Conservation (phyloP, 352 stramenopile genomes). For the Aphanomyces invadans region DNA sequence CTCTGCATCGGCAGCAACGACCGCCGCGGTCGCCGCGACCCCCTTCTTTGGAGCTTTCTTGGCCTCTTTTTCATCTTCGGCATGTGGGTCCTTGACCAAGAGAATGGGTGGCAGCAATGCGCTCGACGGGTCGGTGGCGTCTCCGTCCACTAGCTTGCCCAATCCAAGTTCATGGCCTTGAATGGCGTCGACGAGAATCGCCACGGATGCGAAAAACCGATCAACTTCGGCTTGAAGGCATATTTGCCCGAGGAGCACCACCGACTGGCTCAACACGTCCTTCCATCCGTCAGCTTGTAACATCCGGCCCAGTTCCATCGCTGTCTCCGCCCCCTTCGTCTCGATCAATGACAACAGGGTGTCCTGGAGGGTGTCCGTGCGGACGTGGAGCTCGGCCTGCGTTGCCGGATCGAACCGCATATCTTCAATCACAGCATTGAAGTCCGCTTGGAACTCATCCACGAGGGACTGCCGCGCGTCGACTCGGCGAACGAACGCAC, state of each 20-base stretch:
- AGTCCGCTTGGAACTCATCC: constrained; percentile 55
- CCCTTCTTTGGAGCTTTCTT: constrained; percentile 30
- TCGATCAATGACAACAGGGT: constrained; percentile 44
- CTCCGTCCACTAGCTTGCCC: background rate
- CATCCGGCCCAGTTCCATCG: constrained; percentile 36
- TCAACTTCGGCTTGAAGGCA: constrained; percentile 64
- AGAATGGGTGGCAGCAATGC: background rate
- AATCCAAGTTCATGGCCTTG: constrained; percentile 25
- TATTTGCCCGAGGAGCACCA: constrained; percentile 43
- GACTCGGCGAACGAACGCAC: constrained; percentile 41
- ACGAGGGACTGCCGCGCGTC: constrained; percentile 64
- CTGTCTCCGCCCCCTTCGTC: constrained; percentile 33
- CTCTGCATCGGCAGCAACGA: constrained; percentile 25
- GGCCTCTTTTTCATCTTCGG: constrained; percentile 1
- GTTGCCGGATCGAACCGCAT: constrained; percentile 77
- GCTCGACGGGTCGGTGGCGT: background rate
- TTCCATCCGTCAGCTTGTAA: constrained; percentile 48
- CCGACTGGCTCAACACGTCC: constrained; percentile 39
- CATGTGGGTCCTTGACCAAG: background rate
- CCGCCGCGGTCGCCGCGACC: constrained; percentile 29
- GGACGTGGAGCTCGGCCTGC: constrained; percentile 74
- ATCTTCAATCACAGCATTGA: constrained; percentile 74
- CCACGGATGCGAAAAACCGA: constrained; percentile 50
- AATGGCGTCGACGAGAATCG: constrained; percentile 49
- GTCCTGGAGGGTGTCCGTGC: constrained; percentile 62